Evolutionary conservation across 2,329 filamentous ascomycete species (phyloP).

Genomic region (Aureobasidium lini): DNA sequence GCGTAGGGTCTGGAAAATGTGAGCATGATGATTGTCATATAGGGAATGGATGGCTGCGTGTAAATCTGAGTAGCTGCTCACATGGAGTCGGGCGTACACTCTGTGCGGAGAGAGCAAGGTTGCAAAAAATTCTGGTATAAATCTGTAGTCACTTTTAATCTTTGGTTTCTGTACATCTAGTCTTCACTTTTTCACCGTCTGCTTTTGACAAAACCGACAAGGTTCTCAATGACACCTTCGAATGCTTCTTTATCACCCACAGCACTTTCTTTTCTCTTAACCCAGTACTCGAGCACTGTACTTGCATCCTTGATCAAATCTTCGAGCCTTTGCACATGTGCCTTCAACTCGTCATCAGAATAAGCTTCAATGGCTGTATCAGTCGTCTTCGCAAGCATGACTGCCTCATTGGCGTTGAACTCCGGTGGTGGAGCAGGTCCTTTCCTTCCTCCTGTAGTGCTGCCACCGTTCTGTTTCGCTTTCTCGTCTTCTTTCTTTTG

Average conservation of each 20-base stretch:
- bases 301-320: slow-evolving; percentile 64
- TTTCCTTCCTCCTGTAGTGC: slow-evolving; percentile 21
- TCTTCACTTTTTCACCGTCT: background rate
- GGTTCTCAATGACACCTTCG: slow-evolving; percentile 92
- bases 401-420: slow-evolving; percentile 70
- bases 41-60: no score
- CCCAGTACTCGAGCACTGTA: slow-evolving; percentile 80
- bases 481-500: slow-evolving; percentile 19
- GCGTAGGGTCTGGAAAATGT: no score
- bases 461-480: slow-evolving; percentile 19
- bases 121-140: no score
- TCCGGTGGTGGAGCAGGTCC: slow-evolving; percentile 63
- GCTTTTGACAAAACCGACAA: slow-evolving; percentile 50
- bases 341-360: slow-evolving; percentile 66
- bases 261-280: slow-evolving; percentile 75
- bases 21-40: no score
- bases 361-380: slow-evolving; percentile 74
- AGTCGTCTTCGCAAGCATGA: slow-evolving; percentile 73
- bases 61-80: no score
- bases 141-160: background rate
- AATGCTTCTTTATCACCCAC: slow-evolving; percentile 87
- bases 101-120: no score
- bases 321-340: slow-evolving; percentile 63
- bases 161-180: background rate
- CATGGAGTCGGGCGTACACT: no score